Evolutionary conservation across 2,329 filamentous ascomycete genomes (phyloP).

Genomic region (Stromatinia cepivora): DNA sequence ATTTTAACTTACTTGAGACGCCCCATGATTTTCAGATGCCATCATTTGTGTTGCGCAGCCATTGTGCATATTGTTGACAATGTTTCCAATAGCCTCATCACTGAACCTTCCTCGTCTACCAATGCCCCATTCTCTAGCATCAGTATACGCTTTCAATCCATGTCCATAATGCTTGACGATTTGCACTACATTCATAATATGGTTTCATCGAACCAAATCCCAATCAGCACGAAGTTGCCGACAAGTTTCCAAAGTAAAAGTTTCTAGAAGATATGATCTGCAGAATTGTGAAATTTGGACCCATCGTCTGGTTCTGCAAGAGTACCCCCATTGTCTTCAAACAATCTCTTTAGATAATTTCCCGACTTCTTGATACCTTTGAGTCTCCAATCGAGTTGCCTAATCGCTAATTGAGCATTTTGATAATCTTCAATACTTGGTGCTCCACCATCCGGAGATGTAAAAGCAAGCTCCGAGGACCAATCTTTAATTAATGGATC

Average conservation of each 20-base stretch:
- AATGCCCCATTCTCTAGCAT: neutral
- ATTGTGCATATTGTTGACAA: neutral
- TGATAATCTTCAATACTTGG: constrained; percentile 14
- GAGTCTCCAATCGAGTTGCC: constrained; percentile 4
- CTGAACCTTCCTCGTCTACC: neutral
- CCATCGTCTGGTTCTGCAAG: neutral
- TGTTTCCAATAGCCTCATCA: neutral
- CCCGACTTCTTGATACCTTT: constrained; percentile 12
- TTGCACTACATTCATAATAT: neutral
- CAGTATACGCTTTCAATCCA: neutral
- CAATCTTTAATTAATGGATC: constrained; percentile 21
- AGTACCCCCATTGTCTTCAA: constrained; percentile 18
- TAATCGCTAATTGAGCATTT: constrained; percentile 5
- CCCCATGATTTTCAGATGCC: neutral
- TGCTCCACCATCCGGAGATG: neutral
- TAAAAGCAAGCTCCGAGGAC: neutral
- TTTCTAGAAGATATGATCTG: neutral
- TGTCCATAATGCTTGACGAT: neutral
- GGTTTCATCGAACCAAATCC: constrained; percentile 6
- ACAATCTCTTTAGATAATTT: constrained; percentile 13
- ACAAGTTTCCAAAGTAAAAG: neutral
- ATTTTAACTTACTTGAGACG: neutral
- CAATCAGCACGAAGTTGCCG: constrained; percentile 16
- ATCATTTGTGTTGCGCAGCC: no score
- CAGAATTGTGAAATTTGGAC: neutral